Conservation (phyloP, 2,329 filamentous ascomycete genomes). For the Clarireedia monteithiana region DNA sequence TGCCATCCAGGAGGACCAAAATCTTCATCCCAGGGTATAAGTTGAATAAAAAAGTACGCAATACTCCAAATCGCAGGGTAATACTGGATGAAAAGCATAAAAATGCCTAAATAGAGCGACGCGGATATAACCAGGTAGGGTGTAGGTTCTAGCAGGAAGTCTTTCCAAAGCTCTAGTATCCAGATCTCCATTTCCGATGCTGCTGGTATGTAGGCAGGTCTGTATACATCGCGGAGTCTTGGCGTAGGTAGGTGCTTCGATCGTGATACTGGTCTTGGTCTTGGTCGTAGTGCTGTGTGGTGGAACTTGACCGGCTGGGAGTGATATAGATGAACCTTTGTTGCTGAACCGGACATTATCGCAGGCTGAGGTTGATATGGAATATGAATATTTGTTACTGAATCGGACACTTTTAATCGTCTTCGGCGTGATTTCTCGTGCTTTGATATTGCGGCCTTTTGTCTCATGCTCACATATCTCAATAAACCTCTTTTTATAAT, state of each 20-base stretch:
- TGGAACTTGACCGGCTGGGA: background rate
- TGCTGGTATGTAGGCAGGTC: constrained; percentile 1
- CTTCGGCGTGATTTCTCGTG: background rate
- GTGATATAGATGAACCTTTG: background rate
- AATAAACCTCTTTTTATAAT: constrained; percentile 12
- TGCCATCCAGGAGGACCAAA: background rate
- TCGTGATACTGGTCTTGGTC: background rate
- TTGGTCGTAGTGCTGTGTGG: too few species aligned
- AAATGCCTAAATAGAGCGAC: constrained; percentile 18
- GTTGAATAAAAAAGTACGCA: constrained; percentile 15
- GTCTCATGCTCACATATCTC: constrained; percentile 18
- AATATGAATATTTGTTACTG: background rate
- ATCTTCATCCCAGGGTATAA: constrained; percentile 24
- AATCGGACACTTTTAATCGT: background rate
- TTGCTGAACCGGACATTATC: too few species aligned
- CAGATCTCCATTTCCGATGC: constrained; percentile 19
- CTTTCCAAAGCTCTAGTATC: constrained; percentile 20
- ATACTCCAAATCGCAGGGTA: constrained; percentile 14
- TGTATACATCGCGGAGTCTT: constrained; percentile 3
- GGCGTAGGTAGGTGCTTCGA: background rate
- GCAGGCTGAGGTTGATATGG: background rate
- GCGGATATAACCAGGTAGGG: constrained; percentile 20
- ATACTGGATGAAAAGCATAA: constrained; percentile 19
- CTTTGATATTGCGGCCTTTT: background rate
- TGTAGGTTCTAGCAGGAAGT: constrained; percentile 24